A percentile compares a stretch with the other conserved stretches of the same genome.
Conservation (phyloP, 345 rosid genomes). For the Eutrema japonicum region DNA sequence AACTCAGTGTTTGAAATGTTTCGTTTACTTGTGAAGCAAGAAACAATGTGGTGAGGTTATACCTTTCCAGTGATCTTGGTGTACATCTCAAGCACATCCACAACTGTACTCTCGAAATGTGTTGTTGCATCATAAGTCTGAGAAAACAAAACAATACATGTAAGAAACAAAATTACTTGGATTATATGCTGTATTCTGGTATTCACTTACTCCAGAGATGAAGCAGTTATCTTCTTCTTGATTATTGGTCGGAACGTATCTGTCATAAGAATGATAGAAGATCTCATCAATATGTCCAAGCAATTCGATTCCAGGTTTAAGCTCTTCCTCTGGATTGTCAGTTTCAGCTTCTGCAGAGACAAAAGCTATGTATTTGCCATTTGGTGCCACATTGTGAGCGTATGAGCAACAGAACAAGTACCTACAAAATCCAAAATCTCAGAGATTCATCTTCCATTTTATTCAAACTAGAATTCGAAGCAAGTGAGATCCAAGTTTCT, state of each 20-base stretch:
- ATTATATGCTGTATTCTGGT: background rate
- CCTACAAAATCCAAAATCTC: conserved; percentile 36
- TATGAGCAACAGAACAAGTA: conserved; percentile 89
- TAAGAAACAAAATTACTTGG: background rate
- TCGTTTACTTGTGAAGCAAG: conserved; percentile 24
- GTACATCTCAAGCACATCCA: conserved; percentile 77
- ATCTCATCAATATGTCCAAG: conserved; percentile 88
- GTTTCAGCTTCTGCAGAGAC: conserved; percentile 97
- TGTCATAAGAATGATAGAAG: conserved; percentile 78
- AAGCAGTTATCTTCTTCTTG: conserved; percentile 86
- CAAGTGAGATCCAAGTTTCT: conserved; percentile 2
- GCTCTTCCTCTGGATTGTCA: conserved; percentile 73
- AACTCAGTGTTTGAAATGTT: conserved; percentile 2
- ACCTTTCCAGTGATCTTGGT: conserved; percentile 91
- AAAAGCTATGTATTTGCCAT: conserved; percentile 94
- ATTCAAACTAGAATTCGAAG: conserved; percentile 2
- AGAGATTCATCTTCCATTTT: background rate
- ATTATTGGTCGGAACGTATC: conserved; percentile 77
- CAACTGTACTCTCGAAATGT: conserved; percentile 81
- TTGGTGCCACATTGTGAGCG: conserved; percentile 94
- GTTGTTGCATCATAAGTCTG: conserved; percentile 91
- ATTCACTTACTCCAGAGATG: conserved; percentile 73
- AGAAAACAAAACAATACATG: conserved; percentile 24
- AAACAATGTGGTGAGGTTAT: conserved; percentile 10
- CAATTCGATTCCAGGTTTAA: conserved; percentile 86